phyloP scores from a whole-genome alignment of 1,139 yeast genomes.

The Pichia sp. region DNA sequence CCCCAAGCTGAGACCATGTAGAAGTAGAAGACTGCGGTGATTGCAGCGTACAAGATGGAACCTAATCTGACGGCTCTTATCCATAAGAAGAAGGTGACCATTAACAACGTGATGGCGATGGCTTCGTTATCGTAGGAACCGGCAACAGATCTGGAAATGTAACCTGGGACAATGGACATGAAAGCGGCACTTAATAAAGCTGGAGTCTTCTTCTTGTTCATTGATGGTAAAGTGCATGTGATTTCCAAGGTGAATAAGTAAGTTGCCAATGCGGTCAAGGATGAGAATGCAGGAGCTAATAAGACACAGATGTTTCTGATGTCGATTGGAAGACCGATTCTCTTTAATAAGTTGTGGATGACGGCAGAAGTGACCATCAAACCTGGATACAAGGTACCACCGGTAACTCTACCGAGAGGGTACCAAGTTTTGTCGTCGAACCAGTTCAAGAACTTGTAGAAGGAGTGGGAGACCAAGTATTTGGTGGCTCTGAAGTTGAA shows the following conservation, averaged over 20 bases:
- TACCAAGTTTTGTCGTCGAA: constrained; percentile 99
- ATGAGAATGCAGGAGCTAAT: constrained; percentile 96
- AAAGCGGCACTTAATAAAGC: constrained; percentile 92
- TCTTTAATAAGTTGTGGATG: constrained; percentile 72
- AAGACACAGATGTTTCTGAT: constrained; percentile 95
- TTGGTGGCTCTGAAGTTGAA: constrained; percentile 95
- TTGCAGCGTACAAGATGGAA: constrained; percentile 78
- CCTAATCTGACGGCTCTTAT: constrained; percentile 91
- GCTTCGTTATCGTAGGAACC: constrained; percentile 99
- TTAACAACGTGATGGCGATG: constrained; percentile 91
- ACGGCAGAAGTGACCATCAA: constrained; percentile 96
- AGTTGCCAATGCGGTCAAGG: constrained; percentile 91
- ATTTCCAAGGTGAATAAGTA: constrained; percentile 86
- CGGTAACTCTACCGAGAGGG: constrained; percentile 98
- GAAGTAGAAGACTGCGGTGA: constrained; percentile 87
- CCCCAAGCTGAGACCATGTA: constrained; percentile 99
- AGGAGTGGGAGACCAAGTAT: constrained; percentile 79
- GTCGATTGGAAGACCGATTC: constrained; percentile 79
- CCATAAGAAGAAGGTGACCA: constrained; percentile 97
- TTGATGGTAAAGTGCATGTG: constrained; percentile 55
- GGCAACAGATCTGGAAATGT: constrained; percentile 97
- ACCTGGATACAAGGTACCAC: constrained; percentile 98
- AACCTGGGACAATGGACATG: constrained; percentile 98
- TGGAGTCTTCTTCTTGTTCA: constrained; percentile 50
- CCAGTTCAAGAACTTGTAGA: constrained; percentile 94